phyloP scores from a whole-genome alignment of 164 flowering plant genomes.

The Cinnamomum micranthum region DNA sequence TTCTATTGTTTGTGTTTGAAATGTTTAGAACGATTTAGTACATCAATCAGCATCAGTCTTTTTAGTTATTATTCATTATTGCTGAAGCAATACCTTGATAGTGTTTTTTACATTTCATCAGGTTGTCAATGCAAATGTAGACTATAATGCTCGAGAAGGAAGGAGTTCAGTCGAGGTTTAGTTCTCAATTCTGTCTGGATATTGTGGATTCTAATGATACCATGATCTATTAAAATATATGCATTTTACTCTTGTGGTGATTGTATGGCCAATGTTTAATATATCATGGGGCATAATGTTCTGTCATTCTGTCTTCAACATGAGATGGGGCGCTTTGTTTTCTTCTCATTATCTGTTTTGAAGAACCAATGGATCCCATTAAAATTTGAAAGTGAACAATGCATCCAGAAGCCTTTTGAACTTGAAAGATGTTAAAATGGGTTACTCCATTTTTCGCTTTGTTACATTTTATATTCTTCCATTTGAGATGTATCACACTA shows the following conservation, averaged over 20 bases:
- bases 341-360: neutral
- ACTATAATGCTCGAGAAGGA: slow-evolving; percentile 80
- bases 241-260: neutral
- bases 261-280: neutral
- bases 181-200: neutral
- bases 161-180: slow-evolving; percentile 78
- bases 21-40: neutral
- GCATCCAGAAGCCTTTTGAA: too few relatives aligned
- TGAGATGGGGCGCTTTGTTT: neutral
- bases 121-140: slow-evolving; percentile 65
- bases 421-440: too few relatives aligned
- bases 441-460: too few relatives aligned
- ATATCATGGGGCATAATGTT: neutral
- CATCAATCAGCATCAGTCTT: neutral
- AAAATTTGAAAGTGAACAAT: too few relatives aligned
- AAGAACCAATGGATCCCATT: too few relatives aligned
- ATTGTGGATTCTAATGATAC: neutral
- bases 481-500: neutral
- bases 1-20: neutral
- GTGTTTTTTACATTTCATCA: slow-evolving; percentile 35
- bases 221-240: neutral
- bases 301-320: neutral
- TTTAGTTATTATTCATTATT: neutral
- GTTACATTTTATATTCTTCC: neutral
- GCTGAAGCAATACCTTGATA: neutral